Base-by-base conservation (phyloP, 495 filamentous ascomycete genomes). In the Penicilliopsis zonata region DNA sequence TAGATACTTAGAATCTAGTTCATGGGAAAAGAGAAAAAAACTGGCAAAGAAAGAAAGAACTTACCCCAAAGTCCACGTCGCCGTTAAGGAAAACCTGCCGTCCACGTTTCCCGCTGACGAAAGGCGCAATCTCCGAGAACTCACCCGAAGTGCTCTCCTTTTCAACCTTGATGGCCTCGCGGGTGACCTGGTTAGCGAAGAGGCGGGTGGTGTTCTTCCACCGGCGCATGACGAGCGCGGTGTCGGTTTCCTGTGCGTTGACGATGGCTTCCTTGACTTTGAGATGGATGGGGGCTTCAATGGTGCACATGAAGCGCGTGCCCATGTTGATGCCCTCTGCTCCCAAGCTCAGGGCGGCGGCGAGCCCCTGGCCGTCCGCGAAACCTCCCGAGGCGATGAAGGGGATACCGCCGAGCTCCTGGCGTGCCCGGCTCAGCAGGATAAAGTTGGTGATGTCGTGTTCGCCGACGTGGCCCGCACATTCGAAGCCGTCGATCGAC, bases 391-490 rank as follows among this genome's bases (percentile, higher is more conserved):
- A 87, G 1, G 90, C 90, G 49, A 98, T 94, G 52, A 98, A 98
- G 3, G 90, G 90, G 18, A 86, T 74, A n/a, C n/a, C n/a, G 17
- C 70, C 72, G 27, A 98, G 71, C 1, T 75, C 72, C 61, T 98
- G 90, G 13, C 88, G 67, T 21, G 90, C 90, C 26, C 84, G 70
- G 53, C 73, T 77, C 26, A 96, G 68, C 5, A 98, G 73, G 40
- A 98, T 93, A 58, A 96, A 90, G 58, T 98, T 98, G 41, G 90
- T 94, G 57, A 98, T 94, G 48, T 98, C 90, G 27, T 72, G 71
- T 66, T 98, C 90, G 41, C 90, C 90, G 31, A 98, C 87, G 53
- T 88, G 92, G 33, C 90, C 90, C 14, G 86, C 90, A 57, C 90
- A 98, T 57, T 98, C 90, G 44, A 98, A 96, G 13, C 90, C 90